Conservation (phyloP, 371 early-diverging fungal species). For the Furculomyces boomerangus region DNA sequence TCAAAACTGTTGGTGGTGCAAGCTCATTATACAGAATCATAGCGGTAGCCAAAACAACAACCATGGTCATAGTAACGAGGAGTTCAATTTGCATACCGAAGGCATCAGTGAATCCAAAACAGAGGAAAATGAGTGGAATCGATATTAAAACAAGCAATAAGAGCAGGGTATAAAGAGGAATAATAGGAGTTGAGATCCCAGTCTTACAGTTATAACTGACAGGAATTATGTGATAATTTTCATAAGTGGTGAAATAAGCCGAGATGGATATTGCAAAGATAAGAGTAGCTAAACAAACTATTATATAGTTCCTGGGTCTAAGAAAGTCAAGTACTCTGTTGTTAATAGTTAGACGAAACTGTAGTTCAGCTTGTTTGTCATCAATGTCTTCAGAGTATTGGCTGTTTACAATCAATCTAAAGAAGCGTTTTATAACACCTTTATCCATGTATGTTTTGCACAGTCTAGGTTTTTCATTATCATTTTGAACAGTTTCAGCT, state of each 20-base stretch:
- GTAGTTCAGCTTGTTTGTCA: background rate
- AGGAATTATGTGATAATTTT: background rate
- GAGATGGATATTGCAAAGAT: background rate
- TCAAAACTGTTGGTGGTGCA: background rate
- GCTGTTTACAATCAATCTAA: background rate
- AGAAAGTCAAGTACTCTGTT: background rate
- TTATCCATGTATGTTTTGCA: background rate
- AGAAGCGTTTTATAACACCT: background rate
- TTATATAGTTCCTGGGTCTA: background rate
- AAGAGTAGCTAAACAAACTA: background rate
- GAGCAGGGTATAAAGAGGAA: background rate
- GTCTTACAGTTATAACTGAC: background rate
- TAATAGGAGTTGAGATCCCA: background rate
- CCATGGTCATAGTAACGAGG: background rate
- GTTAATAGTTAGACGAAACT: background rate
- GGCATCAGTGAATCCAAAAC: constrained; percentile 4
- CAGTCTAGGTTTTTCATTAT: background rate
- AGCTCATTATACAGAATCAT: constrained; percentile 2
- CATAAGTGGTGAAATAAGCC: background rate
- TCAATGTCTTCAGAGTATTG: background rate
- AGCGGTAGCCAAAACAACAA: background rate
- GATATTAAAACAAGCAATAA: background rate
- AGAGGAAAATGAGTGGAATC: constrained; percentile 1
- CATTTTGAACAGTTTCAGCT: background rate
- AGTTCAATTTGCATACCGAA: constrained; percentile 5